Evolutionary conservation across 2,329 filamentous ascomycete genomes (phyloP), one percentile per base, ranked within the genome.

Genomic region (Myriosclerotinia duriaeana): DNA sequence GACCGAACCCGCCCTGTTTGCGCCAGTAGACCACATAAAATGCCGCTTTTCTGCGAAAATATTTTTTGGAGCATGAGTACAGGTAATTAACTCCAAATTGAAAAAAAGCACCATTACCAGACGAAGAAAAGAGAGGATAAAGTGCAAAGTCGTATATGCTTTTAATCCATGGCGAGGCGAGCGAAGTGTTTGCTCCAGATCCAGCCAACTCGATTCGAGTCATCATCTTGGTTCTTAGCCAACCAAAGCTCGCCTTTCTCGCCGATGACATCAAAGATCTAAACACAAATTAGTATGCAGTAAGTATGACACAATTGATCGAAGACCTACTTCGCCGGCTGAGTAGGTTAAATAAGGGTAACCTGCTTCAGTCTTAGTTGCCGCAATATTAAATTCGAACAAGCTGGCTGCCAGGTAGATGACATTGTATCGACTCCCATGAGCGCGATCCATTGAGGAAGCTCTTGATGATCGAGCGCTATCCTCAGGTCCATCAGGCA

Each of bases 181-280:
- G 90, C 90, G 82, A 99, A 99, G 80, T 99, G 95, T 78, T 97
- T 97, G 74, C 93, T 96, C 95, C 95, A 99, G 74, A 99, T 97
- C 95, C 95, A 99, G 62, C 95, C 95, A 44, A 98, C 88, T 71
- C 88, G 84, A 71, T 90, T 85, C 14, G 82, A 83, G 1, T 87
- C 81, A 78, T 99, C 95, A 75, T 99, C 95, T 79, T 99, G 95
- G 76, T 99, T 99, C 78, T 92, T 92, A 64, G 95, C 95, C 66
- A 99, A 87, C 95, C 95, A 99, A 59, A 98, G 84, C 81, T 99
- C 95, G 70, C 95, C 95, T 77, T 97, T 97, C 78, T 97, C 93
- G 40, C 90, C 95, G 75, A 99, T 92, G 64, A 99, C 90, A 79
- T 94, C 91, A 74, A 94, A 94, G 70, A 94, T 91, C 85, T 89